Evolutionary conservation across 2,329 filamentous ascomycete genomes (phyloP).

Genomic region (Hymenoscyphus linearis): DNA sequence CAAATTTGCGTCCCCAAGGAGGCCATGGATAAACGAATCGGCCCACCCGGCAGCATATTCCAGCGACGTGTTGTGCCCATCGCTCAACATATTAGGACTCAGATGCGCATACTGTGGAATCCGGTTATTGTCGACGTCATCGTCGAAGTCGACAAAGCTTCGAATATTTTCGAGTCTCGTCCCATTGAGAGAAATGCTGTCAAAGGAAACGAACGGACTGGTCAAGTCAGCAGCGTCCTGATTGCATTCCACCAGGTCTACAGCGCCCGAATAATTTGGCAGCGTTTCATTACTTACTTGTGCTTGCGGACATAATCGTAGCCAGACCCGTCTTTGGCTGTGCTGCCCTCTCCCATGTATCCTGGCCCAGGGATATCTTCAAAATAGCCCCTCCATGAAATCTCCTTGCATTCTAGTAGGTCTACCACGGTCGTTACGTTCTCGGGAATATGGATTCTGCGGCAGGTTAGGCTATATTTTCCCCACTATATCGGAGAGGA

Average conservation of each 20-base stretch:
- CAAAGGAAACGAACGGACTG: slow-evolving; percentile 43
- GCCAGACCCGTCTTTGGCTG: slow-evolving; percentile 28
- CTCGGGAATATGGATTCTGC: slow-evolving; percentile 35
- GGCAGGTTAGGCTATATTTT: too few species aligned
- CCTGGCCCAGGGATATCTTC: slow-evolving; percentile 42
- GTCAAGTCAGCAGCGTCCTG: slow-evolving; percentile 6
- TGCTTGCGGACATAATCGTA: slow-evolving; percentile 35
- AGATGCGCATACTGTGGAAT: slow-evolving; percentile 64
- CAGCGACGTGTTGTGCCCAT: slow-evolving; percentile 56
- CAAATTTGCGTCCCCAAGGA: slow-evolving; percentile 46
- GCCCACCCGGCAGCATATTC: slow-evolving; percentile 48
- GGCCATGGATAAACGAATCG: slow-evolving; percentile 46
- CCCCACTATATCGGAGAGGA: too few species aligned
- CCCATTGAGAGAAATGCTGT: slow-evolving; percentile 46
- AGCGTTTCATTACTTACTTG: slow-evolving; percentile 20
- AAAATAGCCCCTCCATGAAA: slow-evolving; percentile 43
- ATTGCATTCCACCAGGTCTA: background rate
- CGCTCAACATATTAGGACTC: slow-evolving; percentile 58
- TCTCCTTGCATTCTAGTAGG: slow-evolving; percentile 37
- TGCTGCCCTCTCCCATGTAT: slow-evolving; percentile 40
- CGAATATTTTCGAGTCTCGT: slow-evolving; percentile 53
- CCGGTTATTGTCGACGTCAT: slow-evolving; percentile 47
- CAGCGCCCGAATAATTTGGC: background rate
- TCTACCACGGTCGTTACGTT: slow-evolving; percentile 45
- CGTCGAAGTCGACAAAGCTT: slow-evolving; percentile 56